Conservation (phyloP, 768 basidiomycete genomes). For the Podaxis pistillaris region DNA sequence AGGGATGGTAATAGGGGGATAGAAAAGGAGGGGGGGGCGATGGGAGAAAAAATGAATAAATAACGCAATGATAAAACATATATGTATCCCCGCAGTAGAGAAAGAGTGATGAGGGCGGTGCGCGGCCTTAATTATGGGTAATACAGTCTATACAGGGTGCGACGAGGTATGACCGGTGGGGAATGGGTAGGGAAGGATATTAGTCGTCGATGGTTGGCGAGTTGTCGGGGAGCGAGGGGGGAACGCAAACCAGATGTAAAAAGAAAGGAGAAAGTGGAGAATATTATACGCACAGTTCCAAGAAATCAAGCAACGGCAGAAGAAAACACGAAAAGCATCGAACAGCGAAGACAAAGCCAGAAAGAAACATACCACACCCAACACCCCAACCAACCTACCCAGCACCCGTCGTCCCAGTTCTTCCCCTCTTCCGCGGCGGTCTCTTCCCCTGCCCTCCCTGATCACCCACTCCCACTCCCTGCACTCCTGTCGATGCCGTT, state of each 20-base stretch:
- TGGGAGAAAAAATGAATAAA: slow-evolving; percentile 26
- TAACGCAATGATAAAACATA: slow-evolving; percentile 27
- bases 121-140: neutral
- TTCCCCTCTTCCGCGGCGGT: slow-evolving; percentile 50
- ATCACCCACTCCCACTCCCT: slow-evolving; percentile 43
- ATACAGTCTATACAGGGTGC: neutral
- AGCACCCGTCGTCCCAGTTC: slow-evolving; percentile 41
- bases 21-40: neutral
- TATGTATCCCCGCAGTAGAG: slow-evolving; percentile 17
- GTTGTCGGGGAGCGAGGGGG: neutral
- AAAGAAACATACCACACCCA: slow-evolving; percentile 2
- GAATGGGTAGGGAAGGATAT: neutral
- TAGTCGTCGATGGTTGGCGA: neutral
- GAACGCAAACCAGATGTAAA: neutral
- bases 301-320: slow-evolving; percentile 21
- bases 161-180: neutral
- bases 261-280: neutral
- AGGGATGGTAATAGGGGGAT: no score
- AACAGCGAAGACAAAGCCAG: slow-evolving; percentile 18
- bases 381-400: slow-evolving; percentile 26
- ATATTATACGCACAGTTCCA: slow-evolving; percentile 23
- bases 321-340: slow-evolving; percentile 17
- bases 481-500: slow-evolving; percentile 42
- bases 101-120: neutral
- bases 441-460: slow-evolving; percentile 43